These are phyloP conservation scores for Pseudogymnoascus sp. DNA, from an alignment of 2,329 filamentous ascomycete species.

Conservation along the genomic window DNA sequence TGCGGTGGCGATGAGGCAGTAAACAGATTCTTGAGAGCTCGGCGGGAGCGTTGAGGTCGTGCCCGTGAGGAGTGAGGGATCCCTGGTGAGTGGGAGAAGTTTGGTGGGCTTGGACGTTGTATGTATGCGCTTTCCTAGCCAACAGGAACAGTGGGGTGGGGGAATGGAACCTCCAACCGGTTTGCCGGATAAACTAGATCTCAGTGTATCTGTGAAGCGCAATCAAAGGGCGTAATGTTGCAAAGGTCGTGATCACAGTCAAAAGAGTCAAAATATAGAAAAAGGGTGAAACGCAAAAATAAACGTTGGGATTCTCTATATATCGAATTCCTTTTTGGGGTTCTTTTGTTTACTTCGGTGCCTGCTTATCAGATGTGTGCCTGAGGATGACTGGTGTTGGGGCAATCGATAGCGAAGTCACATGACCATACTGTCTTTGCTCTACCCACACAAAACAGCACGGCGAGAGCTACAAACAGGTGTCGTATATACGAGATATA, in stretches of 20 bases:
- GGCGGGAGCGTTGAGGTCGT: slow-evolving; percentile 5
- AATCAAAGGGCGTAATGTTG: background rate
- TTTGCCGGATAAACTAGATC: background rate
- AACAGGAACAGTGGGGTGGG: slow-evolving; percentile 8
- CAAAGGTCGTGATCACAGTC: background rate
- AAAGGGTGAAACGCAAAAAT: background rate
- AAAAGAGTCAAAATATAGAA: background rate
- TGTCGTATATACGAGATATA: background rate
- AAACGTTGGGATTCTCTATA: slow-evolving; percentile 1
- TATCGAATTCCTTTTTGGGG: background rate
- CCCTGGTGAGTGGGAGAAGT: slow-evolving; percentile 8
- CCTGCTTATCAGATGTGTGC: slow-evolving; percentile 8
- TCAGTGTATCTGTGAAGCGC: background rate
- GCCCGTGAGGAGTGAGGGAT: slow-evolving; percentile 4
- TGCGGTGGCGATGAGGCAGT: background rate
- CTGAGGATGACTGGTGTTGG: slow-evolving; percentile 1
- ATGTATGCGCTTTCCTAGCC: slow-evolving; percentile 8
- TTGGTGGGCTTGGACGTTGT: slow-evolving; percentile 7
- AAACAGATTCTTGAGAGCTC: background rate
- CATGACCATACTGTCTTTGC: background rate
- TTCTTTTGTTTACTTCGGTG: slow-evolving; percentile 7
- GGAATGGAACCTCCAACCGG: slow-evolving; percentile 5
- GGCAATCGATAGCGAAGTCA: background rate
- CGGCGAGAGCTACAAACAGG: background rate
- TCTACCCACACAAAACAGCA: background rate